Percentiles rank a stretch among this genome's conserved stretches.
phyloP scores from a whole-genome alignment of 1,139 yeast genomes.

The Nakaseomyces bracarensis region DNA sequence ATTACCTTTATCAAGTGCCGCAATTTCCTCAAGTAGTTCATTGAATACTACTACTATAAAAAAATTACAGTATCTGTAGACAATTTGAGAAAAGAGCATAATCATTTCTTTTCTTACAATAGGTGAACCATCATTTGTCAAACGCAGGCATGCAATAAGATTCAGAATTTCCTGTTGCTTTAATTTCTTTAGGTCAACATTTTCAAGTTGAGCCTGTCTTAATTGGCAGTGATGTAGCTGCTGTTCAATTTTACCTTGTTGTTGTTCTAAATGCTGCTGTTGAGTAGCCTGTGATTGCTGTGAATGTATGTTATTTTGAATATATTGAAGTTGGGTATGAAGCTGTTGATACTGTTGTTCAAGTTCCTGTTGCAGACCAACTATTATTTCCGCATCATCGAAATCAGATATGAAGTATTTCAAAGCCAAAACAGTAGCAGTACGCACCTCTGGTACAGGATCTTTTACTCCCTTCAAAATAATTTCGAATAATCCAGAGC shows the following conservation, averaged over 20 bases:
- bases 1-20: conserved; percentile 52
- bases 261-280: conserved; percentile 23
- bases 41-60: conserved; percentile 84
- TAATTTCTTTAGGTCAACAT: conserved; percentile 30
- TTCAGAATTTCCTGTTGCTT: conserved; percentile 39
- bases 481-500: conserved; percentile 54
- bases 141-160: conserved; percentile 39
- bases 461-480: conserved; percentile 58
- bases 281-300: conserved; percentile 15
- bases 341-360: conserved; percentile 30
- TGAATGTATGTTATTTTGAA: conserved; percentile 22
- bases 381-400: conserved; percentile 32
- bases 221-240: conserved; percentile 28
- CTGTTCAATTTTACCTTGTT: conserved; percentile 28
- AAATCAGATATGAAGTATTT: conserved; percentile 57
- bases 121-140: conserved; percentile 80
- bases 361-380: conserved; percentile 28
- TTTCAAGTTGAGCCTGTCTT: conserved; percentile 26
- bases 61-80: conserved; percentile 59
- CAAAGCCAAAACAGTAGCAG: conserved; percentile 71
- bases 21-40: conserved; percentile 74
- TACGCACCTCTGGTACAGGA: conserved; percentile 92
- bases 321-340: conserved; percentile 28
- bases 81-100: conserved; percentile 67
- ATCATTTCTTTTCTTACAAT: conserved; percentile 81